A percentile compares a stretch with the other conserved stretches of the same genome.
These are phyloP conservation scores for Cryphonectria carpinicola DNA, from an alignment of 2,329 filamentous ascomycete genomes.

Conservation along the genomic window DNA sequence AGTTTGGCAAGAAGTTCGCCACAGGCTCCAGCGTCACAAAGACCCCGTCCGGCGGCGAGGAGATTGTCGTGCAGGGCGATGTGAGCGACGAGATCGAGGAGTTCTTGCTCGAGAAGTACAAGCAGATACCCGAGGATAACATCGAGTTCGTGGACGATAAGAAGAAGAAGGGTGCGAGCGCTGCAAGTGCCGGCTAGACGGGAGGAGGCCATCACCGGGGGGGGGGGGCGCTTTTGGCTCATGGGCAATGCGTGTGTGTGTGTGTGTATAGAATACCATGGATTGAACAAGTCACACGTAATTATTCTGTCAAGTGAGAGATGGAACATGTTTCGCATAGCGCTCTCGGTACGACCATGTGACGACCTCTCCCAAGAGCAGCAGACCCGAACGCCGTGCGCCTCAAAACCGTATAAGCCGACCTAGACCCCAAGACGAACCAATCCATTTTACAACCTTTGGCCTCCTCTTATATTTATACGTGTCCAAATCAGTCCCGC, in stretches of 20 bases:
- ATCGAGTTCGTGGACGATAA: constrained; percentile 95
- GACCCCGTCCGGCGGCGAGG: constrained; percentile 81
- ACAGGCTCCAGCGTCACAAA: constrained; percentile 94
- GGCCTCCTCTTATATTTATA: not conserved
- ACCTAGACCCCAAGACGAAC: not conserved
- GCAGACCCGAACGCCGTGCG: constrained; percentile 31
- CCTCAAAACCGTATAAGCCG: constrained; percentile 7
- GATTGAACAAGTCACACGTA: not conserved
- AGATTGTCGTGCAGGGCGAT: constrained; percentile 97
- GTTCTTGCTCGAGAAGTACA: constrained; percentile 86
- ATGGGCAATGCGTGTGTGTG: not conserved
- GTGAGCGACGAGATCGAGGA: constrained; percentile 93
- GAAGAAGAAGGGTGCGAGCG: constrained; percentile 74
- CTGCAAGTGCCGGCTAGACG: constrained; percentile 33
- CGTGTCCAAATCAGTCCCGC: not conserved
- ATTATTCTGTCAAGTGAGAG: constrained; percentile 8
- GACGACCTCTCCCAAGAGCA: not conserved
- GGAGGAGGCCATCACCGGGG: constrained; percentile 11
- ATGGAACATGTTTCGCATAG: constrained; percentile 4
- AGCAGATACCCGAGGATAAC: constrained; percentile 91
- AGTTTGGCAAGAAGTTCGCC: constrained; percentile 98
- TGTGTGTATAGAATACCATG: not conserved
- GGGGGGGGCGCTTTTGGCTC: not conserved
- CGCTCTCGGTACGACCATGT: constrained; percentile 25
- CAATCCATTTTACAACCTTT: not conserved